A percentile compares a stretch with the other conserved stretches of the same genome.
Evolutionary conservation across 2,329 filamentous ascomycete genomes (phyloP).

Genomic region (Ceratocystis lukuohia): DNA sequence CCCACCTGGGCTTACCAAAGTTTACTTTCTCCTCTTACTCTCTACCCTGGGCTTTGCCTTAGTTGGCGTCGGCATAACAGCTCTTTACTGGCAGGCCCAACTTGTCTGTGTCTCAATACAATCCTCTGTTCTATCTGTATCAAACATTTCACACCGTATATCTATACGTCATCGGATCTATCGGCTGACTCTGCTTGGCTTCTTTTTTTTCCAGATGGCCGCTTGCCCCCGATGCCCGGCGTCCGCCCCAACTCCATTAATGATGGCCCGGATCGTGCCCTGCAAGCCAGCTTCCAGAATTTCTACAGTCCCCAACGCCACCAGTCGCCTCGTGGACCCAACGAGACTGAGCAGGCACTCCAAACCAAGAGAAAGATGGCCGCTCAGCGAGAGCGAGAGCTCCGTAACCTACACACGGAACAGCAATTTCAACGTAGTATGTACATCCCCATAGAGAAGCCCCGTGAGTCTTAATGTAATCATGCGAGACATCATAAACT

Average conservation of each 20-base stretch:
- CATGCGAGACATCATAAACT: background rate
- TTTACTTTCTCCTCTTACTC: constrained; percentile 4
- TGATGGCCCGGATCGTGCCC: constrained; percentile 56
- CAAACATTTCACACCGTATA: background rate
- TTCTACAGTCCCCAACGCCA: constrained; percentile 87
- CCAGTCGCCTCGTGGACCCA: constrained; percentile 66
- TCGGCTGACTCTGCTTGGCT: constrained; percentile 8
- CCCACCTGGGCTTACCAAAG: background rate
- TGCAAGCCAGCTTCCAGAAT: constrained; percentile 49
- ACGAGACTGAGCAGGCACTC: constrained; percentile 95
- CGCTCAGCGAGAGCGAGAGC: constrained; percentile 94
- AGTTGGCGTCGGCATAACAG: background rate
- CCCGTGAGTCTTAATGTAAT: background rate
- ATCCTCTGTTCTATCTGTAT: constrained; percentile 5
- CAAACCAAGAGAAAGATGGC: constrained; percentile 99
- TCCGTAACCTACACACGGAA: constrained; percentile 99
- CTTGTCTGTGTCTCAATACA: constrained; percentile 16
- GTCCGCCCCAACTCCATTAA: constrained; percentile 72
- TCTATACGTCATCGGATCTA: background rate
- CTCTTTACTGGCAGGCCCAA: background rate
- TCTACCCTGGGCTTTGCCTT: constrained; percentile 5
- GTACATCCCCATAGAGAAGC: constrained; percentile 24
- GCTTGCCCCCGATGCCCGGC: constrained; percentile 36
- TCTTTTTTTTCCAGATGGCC: constrained; percentile 44
- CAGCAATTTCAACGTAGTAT: constrained; percentile 99